Conservation (phyloP, 176 grass and related monocot genomes). For the Oryza coarctata region DNA sequence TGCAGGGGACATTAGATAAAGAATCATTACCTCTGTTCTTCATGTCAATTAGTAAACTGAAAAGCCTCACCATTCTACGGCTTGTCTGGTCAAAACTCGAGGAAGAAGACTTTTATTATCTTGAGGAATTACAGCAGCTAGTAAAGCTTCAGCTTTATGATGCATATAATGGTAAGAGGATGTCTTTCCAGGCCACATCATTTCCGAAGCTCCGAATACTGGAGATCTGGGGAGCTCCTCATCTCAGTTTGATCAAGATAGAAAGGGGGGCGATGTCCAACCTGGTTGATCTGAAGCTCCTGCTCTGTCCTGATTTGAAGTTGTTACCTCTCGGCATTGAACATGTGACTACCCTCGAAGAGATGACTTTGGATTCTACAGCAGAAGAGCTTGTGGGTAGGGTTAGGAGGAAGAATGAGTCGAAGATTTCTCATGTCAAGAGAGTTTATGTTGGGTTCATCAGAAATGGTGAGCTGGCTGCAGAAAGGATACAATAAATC, state of each 20-base stretch:
- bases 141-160: constrained; percentile 45
- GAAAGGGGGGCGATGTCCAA: constrained; percentile 31
- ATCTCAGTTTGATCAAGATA: constrained; percentile 28
- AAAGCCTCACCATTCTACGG: constrained; percentile 33
- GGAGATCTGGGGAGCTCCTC: background rate
- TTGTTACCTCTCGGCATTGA: constrained; percentile 29
- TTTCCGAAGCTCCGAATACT: background rate
- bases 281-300: constrained; percentile 17
- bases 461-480: constrained; percentile 33
- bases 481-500: background rate
- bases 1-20: constrained; percentile 31
- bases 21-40: constrained; percentile 29
- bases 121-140: constrained; percentile 33
- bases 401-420: constrained; percentile 22
- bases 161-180: constrained; percentile 18
- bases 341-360: constrained; percentile 25
- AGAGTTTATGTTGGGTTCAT: constrained; percentile 28
- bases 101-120: constrained; percentile 20
- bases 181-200: background rate
- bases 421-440: constrained; percentile 28
- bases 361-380: constrained; percentile 29
- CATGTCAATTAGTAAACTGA: constrained; percentile 18
- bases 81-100: constrained; percentile 38
- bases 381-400: constrained; percentile 25
- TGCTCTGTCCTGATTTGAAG: constrained; percentile 34